Percentiles rank a stretch among this genome's conserved stretches.
These are phyloP conservation scores for Lagenaria siceraria DNA, from an alignment of 306 rosid genomes.

Conservation along the genomic window DNA sequence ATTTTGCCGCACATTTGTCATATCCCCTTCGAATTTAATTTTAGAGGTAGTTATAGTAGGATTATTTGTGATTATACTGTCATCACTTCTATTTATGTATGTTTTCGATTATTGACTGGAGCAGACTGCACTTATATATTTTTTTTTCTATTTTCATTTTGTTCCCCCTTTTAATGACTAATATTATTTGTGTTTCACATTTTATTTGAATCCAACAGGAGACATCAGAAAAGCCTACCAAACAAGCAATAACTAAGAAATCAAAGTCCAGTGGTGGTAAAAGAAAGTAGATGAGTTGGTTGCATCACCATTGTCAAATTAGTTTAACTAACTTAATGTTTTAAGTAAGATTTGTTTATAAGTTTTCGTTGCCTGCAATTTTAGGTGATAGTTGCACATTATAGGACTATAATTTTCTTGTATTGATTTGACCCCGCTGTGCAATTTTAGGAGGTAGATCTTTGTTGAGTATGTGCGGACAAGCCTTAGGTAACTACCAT, in stretches of 20 bases:
- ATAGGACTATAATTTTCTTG: not conserved
- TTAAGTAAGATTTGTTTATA: not conserved
- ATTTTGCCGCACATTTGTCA: not conserved
- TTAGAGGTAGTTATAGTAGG: not conserved
- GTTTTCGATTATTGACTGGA: not conserved
- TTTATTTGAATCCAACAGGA: slow-evolving; percentile 3
- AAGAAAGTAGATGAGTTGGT: slow-evolving; percentile 2
- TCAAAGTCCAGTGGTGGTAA: slow-evolving; percentile 8
- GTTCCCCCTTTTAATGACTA: not conserved
- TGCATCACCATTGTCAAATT: not conserved
- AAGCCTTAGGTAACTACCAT: not conserved
- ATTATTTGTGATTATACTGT: not conserved
- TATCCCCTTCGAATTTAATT: not conserved
- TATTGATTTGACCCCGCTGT: not conserved
- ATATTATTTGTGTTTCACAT: not conserved
- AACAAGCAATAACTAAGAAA: slow-evolving; percentile 3
- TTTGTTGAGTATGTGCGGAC: not conserved
- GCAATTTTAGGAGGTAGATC: not conserved
- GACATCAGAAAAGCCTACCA: not conserved
- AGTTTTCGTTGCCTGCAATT: not conserved
- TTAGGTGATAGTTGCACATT: not conserved
- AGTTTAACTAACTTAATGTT: not conserved
- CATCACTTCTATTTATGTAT: not conserved
- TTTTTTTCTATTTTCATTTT: too few species aligned
- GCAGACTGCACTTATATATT: not conserved